phyloP scores from a whole-genome alignment of 139 green algal genomes.

The Ettlia oleoabundans region DNA sequence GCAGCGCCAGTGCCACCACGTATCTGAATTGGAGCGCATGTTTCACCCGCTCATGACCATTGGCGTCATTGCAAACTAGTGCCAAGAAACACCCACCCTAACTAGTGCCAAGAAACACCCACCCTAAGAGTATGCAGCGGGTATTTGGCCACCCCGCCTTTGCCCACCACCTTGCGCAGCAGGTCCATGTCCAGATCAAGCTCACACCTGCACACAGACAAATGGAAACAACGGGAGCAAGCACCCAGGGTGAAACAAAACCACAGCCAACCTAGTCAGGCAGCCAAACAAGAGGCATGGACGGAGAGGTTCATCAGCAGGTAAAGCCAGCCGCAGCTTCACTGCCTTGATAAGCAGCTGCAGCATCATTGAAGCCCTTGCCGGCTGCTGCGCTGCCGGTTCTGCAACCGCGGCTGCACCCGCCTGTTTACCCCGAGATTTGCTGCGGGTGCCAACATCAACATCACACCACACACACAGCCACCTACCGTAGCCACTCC shows the following conservation, averaged over 20 bases:
- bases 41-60: too few species aligned
- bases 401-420: too few species aligned
- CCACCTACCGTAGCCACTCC: conserved; percentile 16
- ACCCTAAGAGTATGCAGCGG: conserved; percentile 35
- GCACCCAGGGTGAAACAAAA: neutral
- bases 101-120: neutral
- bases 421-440: too few species aligned
- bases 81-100: neutral
- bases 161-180: conserved; percentile 19
- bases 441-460: too few species aligned
- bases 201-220: neutral
- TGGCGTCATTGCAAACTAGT: neutral
- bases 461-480: too few species aligned
- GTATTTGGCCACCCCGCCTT: conserved; percentile 19
- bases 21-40: too few species aligned
- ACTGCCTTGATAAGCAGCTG: too few species aligned
- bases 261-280: neutral
- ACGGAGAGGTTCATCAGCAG: neutral
- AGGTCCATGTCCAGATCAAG: neutral
- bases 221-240: neutral
- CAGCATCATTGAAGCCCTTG: too few species aligned
- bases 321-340: neutral
- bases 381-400: too few species aligned
- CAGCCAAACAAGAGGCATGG: neutral
- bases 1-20: too few species aligned